phyloP scores from a whole-genome alignment of 495 filamentous ascomycete genomes.

The Penicillium chermesinum region DNA sequence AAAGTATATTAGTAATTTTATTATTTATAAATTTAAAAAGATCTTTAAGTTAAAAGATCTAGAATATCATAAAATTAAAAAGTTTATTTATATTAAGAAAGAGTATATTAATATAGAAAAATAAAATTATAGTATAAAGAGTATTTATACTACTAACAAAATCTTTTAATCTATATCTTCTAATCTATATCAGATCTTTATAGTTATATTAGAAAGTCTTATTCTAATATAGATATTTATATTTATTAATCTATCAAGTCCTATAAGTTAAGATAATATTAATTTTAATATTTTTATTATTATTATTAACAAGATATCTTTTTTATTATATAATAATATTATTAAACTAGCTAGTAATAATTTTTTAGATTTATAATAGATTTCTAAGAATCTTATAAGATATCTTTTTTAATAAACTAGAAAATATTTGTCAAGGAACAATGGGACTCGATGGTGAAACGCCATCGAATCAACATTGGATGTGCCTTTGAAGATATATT shows the following conservation, averaged over 20 bases:
- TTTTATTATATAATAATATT: neutral
- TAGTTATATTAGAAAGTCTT: neutral
- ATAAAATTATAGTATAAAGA: neutral
- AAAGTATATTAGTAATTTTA: neutral
- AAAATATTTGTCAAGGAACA: too few species aligned
- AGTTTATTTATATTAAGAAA: neutral
- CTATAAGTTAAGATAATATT: neutral
- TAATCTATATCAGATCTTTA: neutral
- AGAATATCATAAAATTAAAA: neutral
- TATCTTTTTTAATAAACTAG: neutral
- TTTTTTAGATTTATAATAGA: constrained; percentile 10
- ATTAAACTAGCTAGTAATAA: constrained; percentile 5
- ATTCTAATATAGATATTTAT: neutral
- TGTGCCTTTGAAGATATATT: too few species aligned
- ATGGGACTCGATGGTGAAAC: too few species aligned
- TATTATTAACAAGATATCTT: neutral
- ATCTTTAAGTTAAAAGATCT: neutral
- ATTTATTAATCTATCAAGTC: neutral
- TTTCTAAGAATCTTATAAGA: constrained; percentile 11
- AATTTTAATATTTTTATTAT: neutral
- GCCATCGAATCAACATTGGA: too few species aligned
- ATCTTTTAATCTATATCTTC: neutral
- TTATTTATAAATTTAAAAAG: neutral
- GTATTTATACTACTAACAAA: neutral
- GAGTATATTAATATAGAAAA: neutral